phyloP scores from a whole-genome alignment of 257 asterid genomes.

The Solanum appendiculatum region DNA sequence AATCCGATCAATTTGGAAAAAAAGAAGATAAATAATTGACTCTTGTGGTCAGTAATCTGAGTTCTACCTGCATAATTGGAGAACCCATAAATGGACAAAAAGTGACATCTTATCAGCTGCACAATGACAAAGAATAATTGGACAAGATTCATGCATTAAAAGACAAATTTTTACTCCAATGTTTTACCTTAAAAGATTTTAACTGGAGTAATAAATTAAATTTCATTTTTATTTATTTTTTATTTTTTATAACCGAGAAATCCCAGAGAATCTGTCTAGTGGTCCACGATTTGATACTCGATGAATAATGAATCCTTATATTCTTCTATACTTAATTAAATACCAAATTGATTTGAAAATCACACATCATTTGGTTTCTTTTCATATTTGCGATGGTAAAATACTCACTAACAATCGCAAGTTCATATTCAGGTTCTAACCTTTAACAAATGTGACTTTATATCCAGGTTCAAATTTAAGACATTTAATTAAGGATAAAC shows the following conservation, averaged over 20 bases:
- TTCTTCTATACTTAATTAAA: not conserved
- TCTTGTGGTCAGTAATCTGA: not conserved
- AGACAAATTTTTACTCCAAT: constrained; percentile 3
- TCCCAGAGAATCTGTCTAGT: not conserved
- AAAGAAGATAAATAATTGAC: not conserved
- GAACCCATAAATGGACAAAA: not conserved
- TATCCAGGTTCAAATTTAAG: no score
- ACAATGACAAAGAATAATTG: constrained; percentile 1
- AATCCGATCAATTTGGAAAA: accelerated
- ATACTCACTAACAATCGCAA: no score
- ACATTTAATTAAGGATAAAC: no score
- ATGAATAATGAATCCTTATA: not conserved
- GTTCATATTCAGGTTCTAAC: no score
- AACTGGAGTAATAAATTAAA: not conserved
- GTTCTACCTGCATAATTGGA: not conserved
- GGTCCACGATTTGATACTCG: not conserved
- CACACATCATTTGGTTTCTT: not conserved
- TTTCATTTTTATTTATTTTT: not conserved
- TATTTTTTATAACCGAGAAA: not conserved
- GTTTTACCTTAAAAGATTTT: not conserved
- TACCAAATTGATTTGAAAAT: not conserved
- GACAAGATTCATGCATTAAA: not conserved
- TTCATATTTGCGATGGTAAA: not conserved
- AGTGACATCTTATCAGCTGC: constrained; percentile 8
- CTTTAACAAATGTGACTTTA: no score